These are phyloP conservation scores for Phaffia tasmanica DNA, from an alignment of 768 basidiomycete species.

Conservation along the genomic window DNA sequence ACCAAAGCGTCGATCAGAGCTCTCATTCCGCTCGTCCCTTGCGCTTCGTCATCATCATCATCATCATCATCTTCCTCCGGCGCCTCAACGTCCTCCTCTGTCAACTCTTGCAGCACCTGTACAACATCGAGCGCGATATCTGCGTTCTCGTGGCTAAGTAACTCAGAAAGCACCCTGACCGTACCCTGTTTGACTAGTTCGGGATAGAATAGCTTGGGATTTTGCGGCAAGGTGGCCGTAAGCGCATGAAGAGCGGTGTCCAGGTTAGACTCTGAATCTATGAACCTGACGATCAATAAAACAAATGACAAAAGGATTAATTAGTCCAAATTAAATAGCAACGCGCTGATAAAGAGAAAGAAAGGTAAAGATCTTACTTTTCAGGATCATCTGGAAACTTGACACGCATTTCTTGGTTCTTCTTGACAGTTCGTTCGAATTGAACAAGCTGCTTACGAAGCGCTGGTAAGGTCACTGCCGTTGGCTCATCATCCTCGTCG, in stretches of 20 bases:
- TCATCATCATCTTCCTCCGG: slow-evolving; percentile 57
- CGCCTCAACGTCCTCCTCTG: slow-evolving; percentile 87
- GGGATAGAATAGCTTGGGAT: slow-evolving; percentile 70
- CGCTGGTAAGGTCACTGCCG: slow-evolving; percentile 56
- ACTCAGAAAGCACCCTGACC: slow-evolving; percentile 58
- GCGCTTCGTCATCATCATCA: slow-evolving; percentile 47
- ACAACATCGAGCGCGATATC: slow-evolving; percentile 96
- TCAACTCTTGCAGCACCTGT: slow-evolving; percentile 82
- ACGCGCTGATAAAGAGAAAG: background rate
- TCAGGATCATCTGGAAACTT: slow-evolving; percentile 86
- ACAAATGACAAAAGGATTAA: background rate
- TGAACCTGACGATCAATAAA: slow-evolving; percentile 54
- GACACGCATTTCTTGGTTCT: slow-evolving; percentile 93
- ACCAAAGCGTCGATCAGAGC: slow-evolving; percentile 64
- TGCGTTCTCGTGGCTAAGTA: slow-evolving; percentile 88
- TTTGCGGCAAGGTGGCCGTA: slow-evolving; percentile 48
- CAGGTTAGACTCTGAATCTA: slow-evolving; percentile 94
- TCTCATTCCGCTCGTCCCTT: slow-evolving; percentile 51
- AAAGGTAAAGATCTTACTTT: slow-evolving; percentile 52
- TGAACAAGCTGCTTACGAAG: slow-evolving; percentile 63
- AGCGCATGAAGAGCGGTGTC: slow-evolving; percentile 80
- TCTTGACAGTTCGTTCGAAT: slow-evolving; percentile 80
- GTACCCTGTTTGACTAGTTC: slow-evolving; percentile 72
- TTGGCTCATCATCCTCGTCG: slow-evolving; percentile 56
- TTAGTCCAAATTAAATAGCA: background rate